These are phyloP conservation scores for Pyrenochaeta sp. DNA, from an alignment of 2,329 filamentous ascomycete species.

Conservation along the genomic window DNA sequence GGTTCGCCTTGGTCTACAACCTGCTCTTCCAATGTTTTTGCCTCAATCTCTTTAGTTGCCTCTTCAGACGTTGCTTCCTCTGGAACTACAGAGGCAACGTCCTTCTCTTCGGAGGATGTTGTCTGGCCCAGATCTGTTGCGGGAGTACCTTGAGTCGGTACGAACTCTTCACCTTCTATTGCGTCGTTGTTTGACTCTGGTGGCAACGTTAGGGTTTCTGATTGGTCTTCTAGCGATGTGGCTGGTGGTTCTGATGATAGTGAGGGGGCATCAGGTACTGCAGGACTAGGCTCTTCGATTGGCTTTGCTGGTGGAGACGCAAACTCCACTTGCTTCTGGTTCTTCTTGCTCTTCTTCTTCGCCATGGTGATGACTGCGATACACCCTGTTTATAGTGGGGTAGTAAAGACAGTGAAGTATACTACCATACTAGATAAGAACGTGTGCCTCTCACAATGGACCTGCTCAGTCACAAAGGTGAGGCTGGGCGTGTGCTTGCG, in stretches of 20 bases:
- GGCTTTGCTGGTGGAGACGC: constrained; percentile 29
- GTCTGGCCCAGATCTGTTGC: too few species aligned
- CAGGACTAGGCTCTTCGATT: constrained; percentile 29
- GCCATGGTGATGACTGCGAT: constrained; percentile 34
- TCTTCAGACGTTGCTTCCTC: too few species aligned
- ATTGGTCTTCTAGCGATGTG: constrained; percentile 21
- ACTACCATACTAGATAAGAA: constrained; percentile 8
- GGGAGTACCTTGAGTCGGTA: too few species aligned
- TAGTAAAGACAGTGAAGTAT: constrained; percentile 11
- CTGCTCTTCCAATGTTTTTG: too few species aligned
- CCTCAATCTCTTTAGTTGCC: too few species aligned
- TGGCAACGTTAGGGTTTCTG: too few species aligned
- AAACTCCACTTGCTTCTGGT: constrained; percentile 38
- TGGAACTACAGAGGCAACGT: too few species aligned
- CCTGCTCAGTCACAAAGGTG: constrained; percentile 26
- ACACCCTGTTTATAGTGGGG: constrained; percentile 32
- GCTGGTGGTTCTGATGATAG: constrained; percentile 25
- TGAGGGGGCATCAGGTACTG: constrained; percentile 22
- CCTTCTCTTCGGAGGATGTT: too few species aligned
- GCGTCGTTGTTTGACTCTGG: too few species aligned
- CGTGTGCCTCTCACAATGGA: constrained; percentile 35
- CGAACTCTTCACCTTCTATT: too few species aligned
- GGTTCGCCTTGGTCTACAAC: too few species aligned
- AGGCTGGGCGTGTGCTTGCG: constrained; percentile 45
- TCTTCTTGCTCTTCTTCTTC: constrained; percentile 45